Evolutionary conservation across 164 flowering plant genomes (phyloP).

Genomic region (Chimonanthus praecox): DNA sequence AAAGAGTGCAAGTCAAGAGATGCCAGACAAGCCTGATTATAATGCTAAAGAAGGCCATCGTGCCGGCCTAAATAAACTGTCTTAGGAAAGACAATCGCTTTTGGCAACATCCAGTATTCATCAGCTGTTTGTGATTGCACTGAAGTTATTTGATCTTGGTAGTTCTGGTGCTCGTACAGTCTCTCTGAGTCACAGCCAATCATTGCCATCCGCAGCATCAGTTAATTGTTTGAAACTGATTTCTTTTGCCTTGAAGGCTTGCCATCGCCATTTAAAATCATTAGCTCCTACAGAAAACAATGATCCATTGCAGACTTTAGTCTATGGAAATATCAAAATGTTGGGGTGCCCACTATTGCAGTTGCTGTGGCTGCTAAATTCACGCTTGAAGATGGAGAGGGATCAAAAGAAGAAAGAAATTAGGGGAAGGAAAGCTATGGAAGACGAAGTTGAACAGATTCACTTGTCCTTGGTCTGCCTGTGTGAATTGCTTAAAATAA

Average conservation of each 20-base stretch:
- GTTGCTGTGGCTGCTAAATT: constrained; percentile 46
- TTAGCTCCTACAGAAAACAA: constrained; percentile 29
- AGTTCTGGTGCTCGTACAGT: constrained; percentile 14
- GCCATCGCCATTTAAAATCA: constrained; percentile 43
- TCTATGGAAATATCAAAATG: constrained; percentile 58
- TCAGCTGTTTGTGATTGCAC: constrained; percentile 34
- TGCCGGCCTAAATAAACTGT: constrained; percentile 20
- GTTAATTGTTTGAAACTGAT: constrained; percentile 25
- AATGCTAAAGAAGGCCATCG: constrained; percentile 20
- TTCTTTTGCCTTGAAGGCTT: constrained; percentile 45
- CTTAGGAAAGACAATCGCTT: constrained; percentile 37
- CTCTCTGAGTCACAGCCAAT: constrained; percentile 45
- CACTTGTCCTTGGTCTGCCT: constrained; percentile 52
- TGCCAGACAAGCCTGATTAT: constrained; percentile 15
- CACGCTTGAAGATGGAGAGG: constrained; percentile 18
- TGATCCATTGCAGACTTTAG: constrained; percentile 46
- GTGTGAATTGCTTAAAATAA: constrained; percentile 44
- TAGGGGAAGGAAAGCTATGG: constrained; percentile 38
- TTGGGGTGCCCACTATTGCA: constrained; percentile 60
- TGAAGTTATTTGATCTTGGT: constrained; percentile 23
- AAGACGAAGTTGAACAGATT: constrained; percentile 42
- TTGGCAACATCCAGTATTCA: constrained; percentile 61
- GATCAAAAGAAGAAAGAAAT: constrained; percentile 37
- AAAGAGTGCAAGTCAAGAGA: constrained; percentile 26
- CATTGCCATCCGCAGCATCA: constrained; percentile 26